These are phyloP conservation scores for Cyberlindnera samutprakarnensis DNA, from an alignment of 805 yeast genomes.

Conservation along the genomic window DNA sequence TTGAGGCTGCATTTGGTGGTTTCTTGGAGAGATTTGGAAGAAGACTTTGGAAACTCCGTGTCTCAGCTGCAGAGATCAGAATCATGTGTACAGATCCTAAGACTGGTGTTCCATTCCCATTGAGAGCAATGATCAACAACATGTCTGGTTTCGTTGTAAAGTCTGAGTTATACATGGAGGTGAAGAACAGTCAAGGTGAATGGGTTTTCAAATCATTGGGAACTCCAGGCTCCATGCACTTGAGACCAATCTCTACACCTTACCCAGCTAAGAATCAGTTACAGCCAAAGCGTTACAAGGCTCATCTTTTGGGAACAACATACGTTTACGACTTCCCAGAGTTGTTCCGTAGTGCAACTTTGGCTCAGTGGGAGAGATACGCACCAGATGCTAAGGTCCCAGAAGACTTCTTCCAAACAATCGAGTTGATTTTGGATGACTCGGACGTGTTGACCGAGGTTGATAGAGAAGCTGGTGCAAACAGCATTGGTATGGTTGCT, in stretches of 20 bases:
- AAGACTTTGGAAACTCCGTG: constrained; percentile 92
- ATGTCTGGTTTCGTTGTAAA: constrained; percentile 97
- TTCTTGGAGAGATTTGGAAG: constrained; percentile 97
- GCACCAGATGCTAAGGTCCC: constrained; percentile 53
- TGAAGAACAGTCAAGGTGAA: constrained; percentile 85
- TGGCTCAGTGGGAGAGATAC: constrained; percentile 74
- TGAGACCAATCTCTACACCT: constrained; percentile 92
- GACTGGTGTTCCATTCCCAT: constrained; percentile 87
- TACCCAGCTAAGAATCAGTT: constrained; percentile 97
- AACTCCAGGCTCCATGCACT: constrained; percentile 93
- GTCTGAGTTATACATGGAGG: constrained; percentile 91
- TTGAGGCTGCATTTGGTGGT: constrained; percentile 95
- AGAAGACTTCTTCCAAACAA: constrained; percentile 68
- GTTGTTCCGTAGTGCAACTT: constrained; percentile 86
- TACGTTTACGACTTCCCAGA: constrained; percentile 99
- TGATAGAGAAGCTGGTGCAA: constrained; percentile 93
- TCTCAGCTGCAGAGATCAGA: constrained; percentile 95
- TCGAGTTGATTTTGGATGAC: constrained; percentile 83
- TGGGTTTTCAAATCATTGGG: constrained; percentile 97
- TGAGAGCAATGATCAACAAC: constrained; percentile 93
- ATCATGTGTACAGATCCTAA: constrained; percentile 88
- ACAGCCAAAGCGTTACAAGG: constrained; percentile 98
- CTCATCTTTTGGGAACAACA: constrained; percentile 97
- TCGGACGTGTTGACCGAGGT: constrained; percentile 75
- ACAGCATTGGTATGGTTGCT: constrained; percentile 95